Base-by-base conservation (phyloP, 345 rosid species). In the Hibiscus syriacus region DNA sequence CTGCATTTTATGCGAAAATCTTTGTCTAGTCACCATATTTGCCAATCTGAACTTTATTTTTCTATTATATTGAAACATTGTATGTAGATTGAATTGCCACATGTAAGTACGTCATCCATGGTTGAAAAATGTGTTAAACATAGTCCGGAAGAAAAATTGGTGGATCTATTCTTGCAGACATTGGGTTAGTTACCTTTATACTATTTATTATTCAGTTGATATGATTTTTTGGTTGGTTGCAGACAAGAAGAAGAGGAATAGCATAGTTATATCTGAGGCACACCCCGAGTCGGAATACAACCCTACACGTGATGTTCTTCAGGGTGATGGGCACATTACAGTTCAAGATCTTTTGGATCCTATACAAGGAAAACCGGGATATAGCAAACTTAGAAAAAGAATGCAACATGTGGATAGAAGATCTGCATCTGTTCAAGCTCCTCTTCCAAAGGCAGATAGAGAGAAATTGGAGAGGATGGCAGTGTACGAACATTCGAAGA, bases 251-350 rank as follows among this genome's bases (percentile, higher is more conserved):
- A 38, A 43, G 48, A 43, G n/a, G n/a, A 43, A 43, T 43, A 43
- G 3, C 55, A 76, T 60, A 67, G 80, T 87, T 68, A 64, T 83
- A 45, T 84, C 92, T 3, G 98, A 86, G 81, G 83, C 84, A 16
- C 87, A 89, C 80, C 96, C 96, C 23, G 98, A 91, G 76, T 92
- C 97, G 25, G 98, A 91, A 77, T 89, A 80, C 72, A 86, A 94
- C 72, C 98, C 99, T 3, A 91, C 80, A 45, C 83, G 85, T 68
- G 96, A 91, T 78, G 84, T 91, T 78, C 77, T 92, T 45, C 87
- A 86, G 72, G 97, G 98, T 55, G 77, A 79, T 53, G 80, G 87
- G 56, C 83, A 34, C 55, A 66, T 94, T 69, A 77, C 83, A 7
- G 12, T 84, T 39, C 85, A 86, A 55, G 98, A 94, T 68, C 86